Percentiles rank a stretch among this genome's conserved stretches.
Evolutionary conservation across 306 rosid genomes (phyloP).

Genomic region (Pachyrhizus erosus): DNA sequence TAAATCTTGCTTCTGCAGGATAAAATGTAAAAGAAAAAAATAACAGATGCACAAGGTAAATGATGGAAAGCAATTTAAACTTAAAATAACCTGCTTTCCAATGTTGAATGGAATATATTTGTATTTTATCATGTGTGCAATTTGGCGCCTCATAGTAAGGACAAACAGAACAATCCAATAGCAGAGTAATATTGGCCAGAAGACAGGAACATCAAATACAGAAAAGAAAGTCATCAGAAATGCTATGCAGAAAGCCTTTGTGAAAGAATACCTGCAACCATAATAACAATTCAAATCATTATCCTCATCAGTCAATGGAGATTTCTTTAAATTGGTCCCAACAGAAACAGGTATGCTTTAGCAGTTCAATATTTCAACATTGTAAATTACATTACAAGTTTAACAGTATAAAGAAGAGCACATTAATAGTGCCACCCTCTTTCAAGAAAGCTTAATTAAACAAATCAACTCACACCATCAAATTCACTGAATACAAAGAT

Average conservation of each 20-base stretch:
- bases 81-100: conserved; percentile 79
- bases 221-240: conserved; percentile 94
- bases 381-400: too few relatives aligned
- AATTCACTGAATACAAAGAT: too few relatives aligned
- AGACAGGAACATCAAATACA: conserved; percentile 88
- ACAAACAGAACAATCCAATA: conserved; percentile 90
- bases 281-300: background rate
- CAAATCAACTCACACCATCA: too few relatives aligned
- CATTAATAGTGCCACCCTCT: too few relatives aligned
- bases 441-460: too few relatives aligned
- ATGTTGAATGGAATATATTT: conserved; percentile 79
- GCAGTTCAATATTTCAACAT: too few relatives aligned
- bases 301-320: too few relatives aligned
- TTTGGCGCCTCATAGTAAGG: conserved; percentile 94
- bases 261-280: conserved; percentile 80
- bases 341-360: too few relatives aligned
- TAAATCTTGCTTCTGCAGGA: too few relatives aligned
- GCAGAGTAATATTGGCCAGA: conserved; percentile 91
- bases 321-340: too few relatives aligned
- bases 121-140: conserved; percentile 93
- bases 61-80: conserved; percentile 21
- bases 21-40: background rate
- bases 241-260: conserved; percentile 82
- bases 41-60: background rate
- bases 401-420: too few relatives aligned